Evolutionary conservation across 345 rosid genomes (phyloP).

Genomic region (Citrus sinensis): DVS_A1.0 CM039164.1:29576001-29576500

Average conservation of each 20-base stretch:
- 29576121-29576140: constrained; percentile 1
- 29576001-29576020: neutral
- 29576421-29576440: no score
- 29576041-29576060: neutral
- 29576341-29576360: no score
- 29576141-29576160: constrained; percentile 11
- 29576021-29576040: neutral
- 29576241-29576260: neutral
- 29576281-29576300: neutral
- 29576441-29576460: no score
- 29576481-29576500: no score
- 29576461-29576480: no score
- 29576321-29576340: no score
- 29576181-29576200: constrained; percentile 16
- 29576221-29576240: neutral
- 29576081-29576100: constrained; percentile 13
- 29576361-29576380: no score
- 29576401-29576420: no score
- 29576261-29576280: neutral
- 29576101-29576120: constrained; percentile 7
- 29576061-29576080: neutral
- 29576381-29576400: no score
- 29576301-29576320: neutral
- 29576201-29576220: constrained; percentile 1
- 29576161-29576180: constrained; percentile 1